Base-by-base conservation (phyloP, 73 alveolate species). In the Uronychia binucleata region DNA sequence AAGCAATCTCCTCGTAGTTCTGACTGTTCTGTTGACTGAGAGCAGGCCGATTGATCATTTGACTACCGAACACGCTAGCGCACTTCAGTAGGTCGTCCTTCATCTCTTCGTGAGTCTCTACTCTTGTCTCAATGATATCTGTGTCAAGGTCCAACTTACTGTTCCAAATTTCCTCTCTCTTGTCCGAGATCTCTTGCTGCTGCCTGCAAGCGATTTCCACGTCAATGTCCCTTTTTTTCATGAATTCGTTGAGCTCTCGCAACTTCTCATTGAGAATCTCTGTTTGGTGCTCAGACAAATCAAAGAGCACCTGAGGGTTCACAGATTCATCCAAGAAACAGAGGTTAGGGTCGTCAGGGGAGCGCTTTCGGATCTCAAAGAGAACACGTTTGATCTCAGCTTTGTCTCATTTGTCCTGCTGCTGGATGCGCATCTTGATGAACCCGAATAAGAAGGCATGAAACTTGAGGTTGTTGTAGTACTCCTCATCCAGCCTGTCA, bases 401-500 rank as follows among this genome's bases (percentile, higher is more conserved):
- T 58, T 57, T 26, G 31, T 35, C 59, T 1, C 59, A 33, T 29
- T 59, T 33, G 27, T 34, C 59, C 11, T 59, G 32, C 1, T 81
- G 30, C 11, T 59, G 11, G 32, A 31, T 27, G 1, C n/a, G 19
- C 32, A 81, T 1, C 28, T 25, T n/a, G 35, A 81, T 30, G 31
- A 34, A 58, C 0, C 81, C 88, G 5, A 34, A 34, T 29, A 81
- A 28, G 75, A 35, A 81, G 25, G 88, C 33, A 35, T 59, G 27
- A 34, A 28, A 81, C 32, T 60, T 30, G 19, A 32, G 78, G 77
- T 60, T 57, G 75, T 81, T 81, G 31, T 28, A 81, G 27, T 30
- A 58, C 75, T 81, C 88, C 8, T 28, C 67, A 81, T 81, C 88
- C 30, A 75, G 76, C 33, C 88, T 57, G 33, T 81, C 81, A 8